Base-by-base conservation (phyloP, 345 rosid species). In the Pugionium cornutum region DNA sequence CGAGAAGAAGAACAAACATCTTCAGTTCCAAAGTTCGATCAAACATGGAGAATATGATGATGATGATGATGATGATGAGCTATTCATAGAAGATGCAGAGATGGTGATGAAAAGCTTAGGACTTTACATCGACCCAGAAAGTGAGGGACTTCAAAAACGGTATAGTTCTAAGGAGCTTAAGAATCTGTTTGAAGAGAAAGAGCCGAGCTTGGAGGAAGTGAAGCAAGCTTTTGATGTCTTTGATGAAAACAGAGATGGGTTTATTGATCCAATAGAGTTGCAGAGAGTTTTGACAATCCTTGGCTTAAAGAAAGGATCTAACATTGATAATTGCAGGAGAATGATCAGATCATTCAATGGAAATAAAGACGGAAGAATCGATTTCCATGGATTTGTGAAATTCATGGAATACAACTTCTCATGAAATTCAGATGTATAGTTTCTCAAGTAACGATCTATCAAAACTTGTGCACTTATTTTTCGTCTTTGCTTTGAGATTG, bases 221-320 rank as follows among this genome's bases (percentile, higher is more conserved):
- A 89, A 83, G 75, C 84, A 81, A 67, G 84, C 92, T 65, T 91
- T 91, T 68, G 78, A 82, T 45, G 96, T 87, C 56, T 91, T 86
- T 75, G 96, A 91, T 81, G 79, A 71, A 69, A 85, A 91, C 62
- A 70, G 76, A 77, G 95, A 91, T 72, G 92, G 92, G 40, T 89
- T 87, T 66, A 74, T 91, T 29, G 95, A 85, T 73, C 84, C 86
- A 4, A 29, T 28, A 51, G 96, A 91, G 76, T 73, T 91, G 82
- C 90, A 81, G 75, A 86, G 89, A 71, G 86, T 86, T 53, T 72
- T 86, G 27, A 33, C 33, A 4, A 50, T 49, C 28, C 78, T 89
- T 80, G 90, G 87, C 30, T 76, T 85, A 39, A 77, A 64, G 52
- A 79, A 82, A 70, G 89, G 81, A 48, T 61, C 54, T 57, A 62